Base-by-base conservation (phyloP, 2,329 filamentous ascomycete species). In the Colletotrichum lentis region DNA sequence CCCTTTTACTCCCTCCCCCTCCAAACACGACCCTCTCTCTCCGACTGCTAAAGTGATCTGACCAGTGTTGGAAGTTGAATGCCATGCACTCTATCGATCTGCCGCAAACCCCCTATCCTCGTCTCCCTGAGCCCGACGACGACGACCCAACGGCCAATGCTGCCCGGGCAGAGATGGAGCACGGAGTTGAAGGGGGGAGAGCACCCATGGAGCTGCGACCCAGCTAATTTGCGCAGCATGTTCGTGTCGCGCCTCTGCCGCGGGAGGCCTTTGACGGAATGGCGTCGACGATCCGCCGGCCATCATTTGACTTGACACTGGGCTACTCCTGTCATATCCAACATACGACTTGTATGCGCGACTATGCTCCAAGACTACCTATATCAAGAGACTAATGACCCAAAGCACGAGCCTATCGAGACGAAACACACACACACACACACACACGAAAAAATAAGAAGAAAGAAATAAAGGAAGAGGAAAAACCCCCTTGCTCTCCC, bases 221-320 rank as follows among this genome's bases (percentile, higher is more conserved):
- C 49, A 54, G 54, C 60, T 54, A 59, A 67, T 64, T 58, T 64
- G 35, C 65, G 61, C 61, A 54, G 47, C 3, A 55, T 59, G 61
- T 65, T 55, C 3, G 49, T 59, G 61, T 65, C 61, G 65, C 65
- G 65, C 62, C 61, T 59, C 31, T 10, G 35, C 22, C 27, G 27
- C 8, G n/a, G 24, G 39, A n/a, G 18, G 41, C 41, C 55, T 35
- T 44, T 16, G n/a, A 12, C 12, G 27, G 18, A 20, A 37, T 18
- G 35, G 35, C 35, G n/a, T 47, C 3, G n/a, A 58, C 24, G n/a
- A 37, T 47, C 27, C 31, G 22, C 18, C 50, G 37, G 50, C 50
- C 50, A 22, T 16, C 12, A 35, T 35, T 35, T 53, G n/a, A 53
- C 31, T 31, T 20, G 50, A 37, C 31, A 16, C 37, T 20, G 27